phyloP scores from a whole-genome alignment of 169 alveolate species.

The Plasmodium gonderi region DNA sequence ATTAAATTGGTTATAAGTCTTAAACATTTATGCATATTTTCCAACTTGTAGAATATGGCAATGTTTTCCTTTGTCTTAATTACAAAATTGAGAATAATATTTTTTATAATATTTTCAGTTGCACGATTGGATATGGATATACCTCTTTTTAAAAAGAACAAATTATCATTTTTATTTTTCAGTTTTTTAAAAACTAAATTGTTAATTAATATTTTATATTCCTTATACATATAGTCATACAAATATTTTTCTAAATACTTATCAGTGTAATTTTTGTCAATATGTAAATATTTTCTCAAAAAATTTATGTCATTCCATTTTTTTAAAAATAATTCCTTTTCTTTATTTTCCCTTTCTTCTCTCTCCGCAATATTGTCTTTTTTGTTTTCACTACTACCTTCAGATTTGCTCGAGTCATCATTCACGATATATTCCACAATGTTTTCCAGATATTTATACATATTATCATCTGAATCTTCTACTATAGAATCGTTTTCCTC shows the following conservation, averaged over 20 bases:
- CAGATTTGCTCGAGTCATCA: constrained; percentile 5
- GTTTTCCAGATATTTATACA: constrained; percentile 44
- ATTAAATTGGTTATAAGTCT: constrained; percentile 13
- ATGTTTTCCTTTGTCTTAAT: constrained; percentile 62
- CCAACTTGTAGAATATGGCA: constrained; percentile 12
- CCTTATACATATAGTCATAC: constrained; percentile 28
- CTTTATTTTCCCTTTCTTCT: constrained; percentile 48
- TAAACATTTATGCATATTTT: constrained; percentile 47
- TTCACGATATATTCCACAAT: constrained; percentile 40
- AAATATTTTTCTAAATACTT: constrained; percentile 39
- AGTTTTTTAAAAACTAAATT: constrained; percentile 61
- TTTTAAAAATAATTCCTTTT: constrained; percentile 25
- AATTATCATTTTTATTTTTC: constrained; percentile 51
- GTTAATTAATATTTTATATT: constrained; percentile 52
- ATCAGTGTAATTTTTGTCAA: constrained; percentile 21
- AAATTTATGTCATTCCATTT: constrained; percentile 47
- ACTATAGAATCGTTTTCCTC: neutral
- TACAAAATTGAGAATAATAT: constrained; percentile 42
- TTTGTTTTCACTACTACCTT: neutral
- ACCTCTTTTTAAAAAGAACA: constrained; percentile 41
- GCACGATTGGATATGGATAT: constrained; percentile 10
- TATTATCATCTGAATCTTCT: constrained; percentile 55
- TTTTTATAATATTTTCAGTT: constrained; percentile 29
- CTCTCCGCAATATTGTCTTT: constrained; percentile 10
- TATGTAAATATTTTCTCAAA: constrained; percentile 50